These are phyloP conservation scores for Starmerella lactis-condensi DNA, from an alignment of 805 yeast genomes.

Conservation along the genomic window DNA sequence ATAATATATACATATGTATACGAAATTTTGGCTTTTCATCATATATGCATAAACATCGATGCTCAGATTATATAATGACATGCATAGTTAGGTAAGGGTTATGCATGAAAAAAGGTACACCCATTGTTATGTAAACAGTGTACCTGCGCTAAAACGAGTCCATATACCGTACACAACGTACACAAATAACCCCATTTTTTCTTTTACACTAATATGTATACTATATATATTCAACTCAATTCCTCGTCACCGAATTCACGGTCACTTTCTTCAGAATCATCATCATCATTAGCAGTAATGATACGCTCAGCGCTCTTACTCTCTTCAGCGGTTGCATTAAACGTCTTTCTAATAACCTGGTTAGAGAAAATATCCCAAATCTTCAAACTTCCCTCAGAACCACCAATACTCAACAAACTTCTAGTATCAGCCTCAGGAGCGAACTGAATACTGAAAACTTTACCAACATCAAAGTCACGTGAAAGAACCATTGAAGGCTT, in stretches of 20 bases:
- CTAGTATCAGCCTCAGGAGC: slow-evolving; percentile 75
- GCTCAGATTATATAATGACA: no score
- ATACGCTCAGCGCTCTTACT: slow-evolving; percentile 7
- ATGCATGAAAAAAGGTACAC: no score
- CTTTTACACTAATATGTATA: no score
- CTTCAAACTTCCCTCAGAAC: slow-evolving; percentile 65
- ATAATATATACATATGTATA: no score
- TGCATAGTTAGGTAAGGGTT: no score
- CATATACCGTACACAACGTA: no score
- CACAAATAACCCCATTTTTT: no score
- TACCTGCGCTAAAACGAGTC: no score
- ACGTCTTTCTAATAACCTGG: slow-evolving; percentile 51
- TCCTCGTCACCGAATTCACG: slow-evolving; percentile 6
- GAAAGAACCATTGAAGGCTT: slow-evolving; percentile 74
- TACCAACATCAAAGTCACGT: slow-evolving; percentile 87
- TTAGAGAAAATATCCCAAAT: slow-evolving; percentile 87
- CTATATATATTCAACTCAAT: neutral
- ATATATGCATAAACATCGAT: no score
- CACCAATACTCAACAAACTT: slow-evolving; percentile 74
- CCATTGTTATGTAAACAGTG: no score
- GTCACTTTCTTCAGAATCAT: slow-evolving; percentile 6
- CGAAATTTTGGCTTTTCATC: no score
- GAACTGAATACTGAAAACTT: slow-evolving; percentile 64
- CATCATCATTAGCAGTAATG: slow-evolving; percentile 11
- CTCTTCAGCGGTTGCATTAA: slow-evolving; percentile 26